Conservation (phyloP, 805 yeast genomes). For the Allodekkera sacchari region DNA sequence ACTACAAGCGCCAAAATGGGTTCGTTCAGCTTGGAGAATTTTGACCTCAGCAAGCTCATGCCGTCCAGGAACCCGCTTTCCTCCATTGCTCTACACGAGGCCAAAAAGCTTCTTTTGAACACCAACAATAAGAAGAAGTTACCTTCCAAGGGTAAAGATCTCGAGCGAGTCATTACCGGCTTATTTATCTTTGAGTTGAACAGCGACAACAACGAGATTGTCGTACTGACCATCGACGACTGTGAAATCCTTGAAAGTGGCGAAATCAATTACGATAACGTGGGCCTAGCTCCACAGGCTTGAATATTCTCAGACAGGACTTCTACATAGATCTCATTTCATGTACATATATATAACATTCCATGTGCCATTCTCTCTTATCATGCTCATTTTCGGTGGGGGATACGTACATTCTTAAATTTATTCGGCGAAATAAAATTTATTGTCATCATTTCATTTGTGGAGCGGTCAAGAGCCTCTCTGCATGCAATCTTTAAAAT, state of each 20-base stretch:
- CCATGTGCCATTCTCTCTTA: background rate
- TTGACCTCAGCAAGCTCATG: constrained; percentile 13
- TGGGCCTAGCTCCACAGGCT: constrained; percentile 16
- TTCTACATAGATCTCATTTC: background rate
- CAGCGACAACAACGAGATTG: constrained; percentile 42
- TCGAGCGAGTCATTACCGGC: constrained; percentile 39
- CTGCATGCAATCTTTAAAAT: no score
- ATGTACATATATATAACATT: constrained; percentile 1
- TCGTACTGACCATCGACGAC: constrained; percentile 61
- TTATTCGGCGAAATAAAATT: no score
- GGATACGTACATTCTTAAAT: no score
- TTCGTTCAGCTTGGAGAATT: constrained; percentile 14
- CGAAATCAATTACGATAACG: constrained; percentile 9
- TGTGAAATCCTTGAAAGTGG: constrained; percentile 48
- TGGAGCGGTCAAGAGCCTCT: no score
- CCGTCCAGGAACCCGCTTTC: constrained; percentile 5
- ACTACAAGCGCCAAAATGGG: constrained; percentile 21
- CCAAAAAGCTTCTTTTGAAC: no score
- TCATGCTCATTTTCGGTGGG: no score
- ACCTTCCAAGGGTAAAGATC: constrained; percentile 8
- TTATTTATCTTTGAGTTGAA: constrained; percentile 59
- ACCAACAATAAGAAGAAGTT: no score
- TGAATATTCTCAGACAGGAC: background rate
- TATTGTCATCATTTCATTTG: no score
- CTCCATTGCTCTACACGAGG: no score